A percentile compares a stretch with the other conserved stretches of the same genome.
Conservation (phyloP, 768 basidiomycete genomes). For the Termitomyces sp. region DNA sequence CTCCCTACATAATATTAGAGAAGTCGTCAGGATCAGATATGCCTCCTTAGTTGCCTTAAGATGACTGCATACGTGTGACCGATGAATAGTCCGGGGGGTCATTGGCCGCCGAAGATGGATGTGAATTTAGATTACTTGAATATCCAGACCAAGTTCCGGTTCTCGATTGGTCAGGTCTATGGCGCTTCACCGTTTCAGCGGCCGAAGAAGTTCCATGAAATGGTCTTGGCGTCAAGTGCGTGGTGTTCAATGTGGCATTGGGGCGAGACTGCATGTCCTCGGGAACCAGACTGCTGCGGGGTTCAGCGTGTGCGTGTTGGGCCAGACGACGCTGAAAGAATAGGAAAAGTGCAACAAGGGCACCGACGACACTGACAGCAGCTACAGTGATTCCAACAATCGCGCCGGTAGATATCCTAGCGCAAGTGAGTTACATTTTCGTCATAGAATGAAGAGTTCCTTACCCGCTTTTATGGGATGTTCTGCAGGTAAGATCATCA, state of each 20-base stretch:
- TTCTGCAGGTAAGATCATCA: background rate
- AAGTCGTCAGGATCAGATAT: too few species aligned
- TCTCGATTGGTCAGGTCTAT: background rate
- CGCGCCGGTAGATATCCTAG: too few species aligned
- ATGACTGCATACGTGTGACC: background rate
- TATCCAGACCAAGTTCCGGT: background rate
- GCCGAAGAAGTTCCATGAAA: background rate
- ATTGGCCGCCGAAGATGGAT: background rate
- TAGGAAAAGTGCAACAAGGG: constrained; percentile 6
- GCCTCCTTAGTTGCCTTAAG: too few species aligned
- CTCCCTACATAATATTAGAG: too few species aligned
- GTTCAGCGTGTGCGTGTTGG: background rate
- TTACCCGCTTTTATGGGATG: background rate
- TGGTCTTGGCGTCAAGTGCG: background rate
- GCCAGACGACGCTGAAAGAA: background rate
- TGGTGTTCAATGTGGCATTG: background rate
- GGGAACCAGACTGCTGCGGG: background rate
- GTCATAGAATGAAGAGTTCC: background rate
- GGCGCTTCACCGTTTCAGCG: background rate
- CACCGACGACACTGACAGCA: background rate
- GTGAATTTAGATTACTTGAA: background rate
- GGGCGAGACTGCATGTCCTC: background rate
- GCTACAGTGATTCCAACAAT: constrained; percentile 9
- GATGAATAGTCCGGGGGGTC: background rate
- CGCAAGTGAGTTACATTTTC: background rate